phyloP scores from a whole-genome alignment of 345 rosid genomes.

The Salix caprea region DNA sequence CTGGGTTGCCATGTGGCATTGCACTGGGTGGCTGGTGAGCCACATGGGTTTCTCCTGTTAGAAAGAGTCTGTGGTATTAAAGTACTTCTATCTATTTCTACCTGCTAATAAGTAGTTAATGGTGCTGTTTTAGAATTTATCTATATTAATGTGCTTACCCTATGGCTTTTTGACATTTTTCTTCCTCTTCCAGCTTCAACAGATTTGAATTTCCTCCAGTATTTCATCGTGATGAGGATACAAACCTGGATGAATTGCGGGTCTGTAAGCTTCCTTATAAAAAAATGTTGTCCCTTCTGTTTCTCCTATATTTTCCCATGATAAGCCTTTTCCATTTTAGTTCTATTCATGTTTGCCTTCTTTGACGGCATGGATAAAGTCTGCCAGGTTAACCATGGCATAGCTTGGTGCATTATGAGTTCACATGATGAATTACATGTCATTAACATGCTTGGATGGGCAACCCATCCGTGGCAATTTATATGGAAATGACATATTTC shows the following conservation, averaged over 20 bases:
- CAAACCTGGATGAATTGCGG: constrained; percentile 69
- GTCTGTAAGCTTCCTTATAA: constrained; percentile 36
- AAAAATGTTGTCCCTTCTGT: neutral
- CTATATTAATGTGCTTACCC: neutral
- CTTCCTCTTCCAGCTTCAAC: constrained; percentile 61
- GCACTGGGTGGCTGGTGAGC: too few relatives aligned
- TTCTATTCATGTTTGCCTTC: neutral
- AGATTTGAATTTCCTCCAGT: constrained; percentile 84
- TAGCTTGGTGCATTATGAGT: neutral
- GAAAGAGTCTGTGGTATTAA: too few relatives aligned
- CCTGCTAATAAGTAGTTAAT: constrained; percentile 9
- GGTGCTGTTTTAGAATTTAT: constrained; percentile 6
- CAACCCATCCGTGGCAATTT: neutral
- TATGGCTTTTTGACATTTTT: neutral
- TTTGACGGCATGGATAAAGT: neutral
- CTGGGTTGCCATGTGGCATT: too few relatives aligned
- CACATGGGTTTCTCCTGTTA: too few relatives aligned
- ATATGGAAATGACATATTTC: neutral
- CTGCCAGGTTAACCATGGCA: neutral
- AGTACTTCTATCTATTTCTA: neutral
- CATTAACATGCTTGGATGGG: neutral
- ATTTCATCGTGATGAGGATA: constrained; percentile 80
- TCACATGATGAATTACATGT: neutral
- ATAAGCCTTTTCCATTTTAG: neutral
- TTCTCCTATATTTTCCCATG: neutral